phyloP scores from a whole-genome alignment of 352 stramenopile species.

The Phytophthora capsici region DNA sequence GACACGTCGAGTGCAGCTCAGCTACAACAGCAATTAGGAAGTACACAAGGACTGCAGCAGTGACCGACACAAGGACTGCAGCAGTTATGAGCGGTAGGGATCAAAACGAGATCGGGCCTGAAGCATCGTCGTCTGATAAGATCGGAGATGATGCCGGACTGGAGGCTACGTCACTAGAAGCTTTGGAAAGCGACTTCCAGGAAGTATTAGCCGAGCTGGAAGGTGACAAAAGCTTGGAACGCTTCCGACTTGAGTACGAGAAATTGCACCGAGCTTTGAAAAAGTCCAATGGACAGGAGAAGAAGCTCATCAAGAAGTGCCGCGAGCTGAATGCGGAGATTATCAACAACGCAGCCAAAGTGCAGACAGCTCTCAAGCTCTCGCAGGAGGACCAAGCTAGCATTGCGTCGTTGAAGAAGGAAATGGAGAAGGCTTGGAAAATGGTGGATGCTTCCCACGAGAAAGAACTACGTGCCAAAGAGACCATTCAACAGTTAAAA shows the following conservation, averaged over 20 bases:
- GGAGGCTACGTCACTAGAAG: constrained; percentile 76
- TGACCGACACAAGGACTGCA: background rate
- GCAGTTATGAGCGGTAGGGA: constrained; percentile 36
- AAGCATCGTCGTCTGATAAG: constrained; percentile 43
- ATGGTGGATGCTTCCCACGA: constrained; percentile 96
- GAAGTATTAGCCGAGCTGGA: constrained; percentile 92
- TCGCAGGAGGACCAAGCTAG: constrained; percentile 94
- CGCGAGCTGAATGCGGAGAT: constrained; percentile 95
- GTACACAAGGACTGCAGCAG: background rate
- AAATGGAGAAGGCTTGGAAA: constrained; percentile 97
- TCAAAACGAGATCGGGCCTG: constrained; percentile 13
- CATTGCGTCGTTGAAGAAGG: constrained; percentile 94
- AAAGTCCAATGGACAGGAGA: constrained; percentile 95
- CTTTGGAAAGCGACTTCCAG: constrained; percentile 94
- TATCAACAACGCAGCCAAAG: constrained; percentile 96
- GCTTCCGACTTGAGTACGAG: constrained; percentile 96
- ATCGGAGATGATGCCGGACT: constrained; percentile 55
- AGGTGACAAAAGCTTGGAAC: constrained; percentile 93
- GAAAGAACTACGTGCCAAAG: constrained; percentile 94
- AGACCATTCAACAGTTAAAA: constrained; percentile 95
- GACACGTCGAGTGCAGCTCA: constrained; percentile 13
- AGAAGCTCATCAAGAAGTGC: constrained; percentile 96
- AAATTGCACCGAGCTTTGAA: constrained; percentile 95
- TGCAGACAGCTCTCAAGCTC: constrained; percentile 95
- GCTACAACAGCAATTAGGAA: constrained; percentile 11